Evolutionary conservation across 352 stramenopile genomes (phyloP).

Genomic region (Globisporangium yorkense): DNA sequence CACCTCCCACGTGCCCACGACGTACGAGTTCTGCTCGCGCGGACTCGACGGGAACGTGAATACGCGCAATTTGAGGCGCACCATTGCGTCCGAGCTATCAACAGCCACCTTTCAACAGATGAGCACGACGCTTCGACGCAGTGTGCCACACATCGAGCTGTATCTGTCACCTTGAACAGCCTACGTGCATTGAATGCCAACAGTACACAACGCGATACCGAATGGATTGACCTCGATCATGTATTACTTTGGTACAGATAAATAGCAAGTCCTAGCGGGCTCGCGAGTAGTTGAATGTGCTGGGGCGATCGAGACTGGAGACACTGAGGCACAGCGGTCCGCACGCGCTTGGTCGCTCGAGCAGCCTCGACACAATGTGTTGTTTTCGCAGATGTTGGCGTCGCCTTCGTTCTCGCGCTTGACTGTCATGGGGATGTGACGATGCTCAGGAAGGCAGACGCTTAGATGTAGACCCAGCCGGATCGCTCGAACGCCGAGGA

Average conservation of each 20-base stretch:
- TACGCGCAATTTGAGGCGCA: conserved; percentile 67
- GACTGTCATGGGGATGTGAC: not conserved
- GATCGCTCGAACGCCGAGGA: conserved; percentile 76
- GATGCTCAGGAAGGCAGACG: not conserved
- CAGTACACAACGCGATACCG: not conserved
- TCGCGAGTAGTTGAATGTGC: not conserved
- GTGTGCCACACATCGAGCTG: too few relatives aligned
- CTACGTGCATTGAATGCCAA: not conserved
- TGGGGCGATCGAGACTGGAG: too few relatives aligned
- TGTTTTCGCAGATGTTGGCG: too few relatives aligned
- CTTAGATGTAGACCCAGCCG: conserved; percentile 71
- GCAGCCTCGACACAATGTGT: too few relatives aligned
- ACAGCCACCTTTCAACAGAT: not conserved
- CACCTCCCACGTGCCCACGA: conserved; percentile 67
- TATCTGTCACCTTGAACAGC: too few relatives aligned
- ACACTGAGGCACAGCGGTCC: too few relatives aligned
- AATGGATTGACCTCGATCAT: not conserved
- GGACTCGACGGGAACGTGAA: conserved; percentile 72
- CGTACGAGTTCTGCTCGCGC: conserved; percentile 66
- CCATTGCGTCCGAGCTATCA: conserved; percentile 13
- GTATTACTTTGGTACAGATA: conserved; percentile 2
- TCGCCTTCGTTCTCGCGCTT: not conserved
- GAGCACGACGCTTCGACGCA: too few relatives aligned
- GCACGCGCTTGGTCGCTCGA: too few relatives aligned
- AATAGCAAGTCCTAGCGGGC: not conserved